These are phyloP conservation scores for Piromyces finnis DNA, from an alignment of 192 early-diverging fungal genomes.

Conservation along the genomic window DNA sequence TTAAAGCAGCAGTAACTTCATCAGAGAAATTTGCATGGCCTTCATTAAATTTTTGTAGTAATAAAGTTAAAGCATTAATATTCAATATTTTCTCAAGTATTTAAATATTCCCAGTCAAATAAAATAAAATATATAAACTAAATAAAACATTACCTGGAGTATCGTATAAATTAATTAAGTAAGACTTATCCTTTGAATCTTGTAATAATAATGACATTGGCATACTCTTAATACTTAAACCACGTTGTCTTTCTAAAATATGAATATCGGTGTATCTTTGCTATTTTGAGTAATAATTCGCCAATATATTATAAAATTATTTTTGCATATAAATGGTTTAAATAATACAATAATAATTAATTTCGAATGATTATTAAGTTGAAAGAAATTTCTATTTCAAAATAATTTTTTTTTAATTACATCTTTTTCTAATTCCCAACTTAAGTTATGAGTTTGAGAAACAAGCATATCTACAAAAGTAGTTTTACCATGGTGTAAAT, in stretches of 20 bases:
- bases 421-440: not conserved
- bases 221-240: slow-evolving; percentile 80
- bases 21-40: slow-evolving; percentile 90
- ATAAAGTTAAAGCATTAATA: too few relatives aligned
- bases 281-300: too few relatives aligned
- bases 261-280: slow-evolving; percentile 86
- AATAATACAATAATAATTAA: too few relatives aligned
- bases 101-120: too few relatives aligned
- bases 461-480: slow-evolving; percentile 86
- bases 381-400: too few relatives aligned
- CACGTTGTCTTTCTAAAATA: slow-evolving; percentile 70
- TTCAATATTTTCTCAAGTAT: too few relatives aligned
- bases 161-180: slow-evolving; percentile 76
- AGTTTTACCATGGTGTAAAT: slow-evolving; percentile 96
- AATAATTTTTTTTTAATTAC: not conserved
- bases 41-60: too few relatives aligned
- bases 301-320: slow-evolving; percentile 1
- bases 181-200: slow-evolving; percentile 71
- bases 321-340: too few relatives aligned
- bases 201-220: slow-evolving; percentile 82
- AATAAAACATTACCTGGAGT: slow-evolving; percentile 62
- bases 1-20: slow-evolving; percentile 69
- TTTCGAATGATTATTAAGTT: too few relatives aligned
- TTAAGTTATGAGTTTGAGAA: slow-evolving; percentile 58
- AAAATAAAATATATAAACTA: too few relatives aligned